Percentiles rank a stretch among this genome's conserved stretches.
Evolutionary conservation across 192 early-diverging fungal species (phyloP).

Genomic region (Gigaspora rosea): DNA sequence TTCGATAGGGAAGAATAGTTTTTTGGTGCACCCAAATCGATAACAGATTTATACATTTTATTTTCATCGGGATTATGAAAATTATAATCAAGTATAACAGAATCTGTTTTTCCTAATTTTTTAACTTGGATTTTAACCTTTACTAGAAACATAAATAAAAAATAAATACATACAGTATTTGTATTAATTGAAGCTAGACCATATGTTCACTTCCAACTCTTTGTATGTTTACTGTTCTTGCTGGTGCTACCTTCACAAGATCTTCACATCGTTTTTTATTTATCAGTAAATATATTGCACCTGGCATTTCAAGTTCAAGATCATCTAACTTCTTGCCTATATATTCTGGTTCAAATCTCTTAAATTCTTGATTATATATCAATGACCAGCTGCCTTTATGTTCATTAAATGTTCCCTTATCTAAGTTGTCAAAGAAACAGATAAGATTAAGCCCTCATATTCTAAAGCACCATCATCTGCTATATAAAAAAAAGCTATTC

Average conservation of each 20-base stretch:
- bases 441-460: neutral
- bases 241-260: neutral
- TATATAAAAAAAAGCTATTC: neutral
- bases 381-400: slow-evolving; percentile 1
- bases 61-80: neutral
- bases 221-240: neutral
- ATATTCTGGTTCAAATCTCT: neutral
- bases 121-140: slow-evolving; percentile 6
- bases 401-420: neutral
- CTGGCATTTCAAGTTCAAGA: neutral
- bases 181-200: neutral
- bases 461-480: neutral
- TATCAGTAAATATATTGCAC: neutral
- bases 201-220: neutral
- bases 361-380: neutral
- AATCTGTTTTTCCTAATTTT: neutral
- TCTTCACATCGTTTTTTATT: neutral
- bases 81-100: slow-evolving; percentile 7
- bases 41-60: slow-evolving; percentile 3
- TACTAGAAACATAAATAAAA: neutral
- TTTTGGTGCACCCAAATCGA: neutral
- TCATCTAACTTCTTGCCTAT: neutral
- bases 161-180: slow-evolving; percentile 11
- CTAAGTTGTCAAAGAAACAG: slow-evolving; percentile 7
- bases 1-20: neutral